Evolutionary conservation across 2,329 filamentous ascomycete genomes (phyloP).

Genomic region (Fusarium domesticum): DNA sequence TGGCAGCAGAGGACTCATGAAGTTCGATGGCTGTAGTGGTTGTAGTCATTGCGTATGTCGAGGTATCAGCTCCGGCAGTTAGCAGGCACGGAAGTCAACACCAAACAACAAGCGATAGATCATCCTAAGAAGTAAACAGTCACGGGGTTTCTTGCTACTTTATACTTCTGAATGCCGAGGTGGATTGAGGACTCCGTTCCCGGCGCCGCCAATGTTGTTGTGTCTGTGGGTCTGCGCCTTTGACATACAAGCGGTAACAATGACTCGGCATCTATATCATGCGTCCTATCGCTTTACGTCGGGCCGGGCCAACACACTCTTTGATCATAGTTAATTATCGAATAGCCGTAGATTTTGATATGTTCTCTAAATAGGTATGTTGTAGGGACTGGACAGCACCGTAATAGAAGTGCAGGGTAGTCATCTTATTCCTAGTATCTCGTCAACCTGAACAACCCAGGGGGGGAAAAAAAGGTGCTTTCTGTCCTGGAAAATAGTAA

Average conservation of each 20-base stretch:
- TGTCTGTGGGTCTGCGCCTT: neutral
- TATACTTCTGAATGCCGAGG: conserved; percentile 1
- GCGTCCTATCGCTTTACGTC: neutral
- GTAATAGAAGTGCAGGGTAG: too few relatives aligned
- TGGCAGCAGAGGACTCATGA: conserved; percentile 2
- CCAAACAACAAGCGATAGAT: too few relatives aligned
- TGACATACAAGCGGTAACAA: neutral
- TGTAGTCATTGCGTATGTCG: neutral
- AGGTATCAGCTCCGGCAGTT: too few relatives aligned
- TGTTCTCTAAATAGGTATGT: neutral
- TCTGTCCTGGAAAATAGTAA: too few relatives aligned
- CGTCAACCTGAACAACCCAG: too few relatives aligned
- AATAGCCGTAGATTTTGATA: neutral
- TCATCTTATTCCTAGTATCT: too few relatives aligned
- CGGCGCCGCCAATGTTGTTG: neutral
- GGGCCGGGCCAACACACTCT: too few relatives aligned
- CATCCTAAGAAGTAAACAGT: neutral
- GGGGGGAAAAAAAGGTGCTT: too few relatives aligned
- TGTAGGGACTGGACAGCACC: too few relatives aligned
- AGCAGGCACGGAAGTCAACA: too few relatives aligned
- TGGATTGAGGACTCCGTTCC: neutral
- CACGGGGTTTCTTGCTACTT: neutral
- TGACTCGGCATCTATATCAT: neutral
- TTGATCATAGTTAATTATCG: neutral
- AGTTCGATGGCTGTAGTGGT: conserved; percentile 10